Base-by-base conservation (phyloP, 2,329 filamentous ascomycete species). In the Alternaria novae-zelandiae region DNA sequence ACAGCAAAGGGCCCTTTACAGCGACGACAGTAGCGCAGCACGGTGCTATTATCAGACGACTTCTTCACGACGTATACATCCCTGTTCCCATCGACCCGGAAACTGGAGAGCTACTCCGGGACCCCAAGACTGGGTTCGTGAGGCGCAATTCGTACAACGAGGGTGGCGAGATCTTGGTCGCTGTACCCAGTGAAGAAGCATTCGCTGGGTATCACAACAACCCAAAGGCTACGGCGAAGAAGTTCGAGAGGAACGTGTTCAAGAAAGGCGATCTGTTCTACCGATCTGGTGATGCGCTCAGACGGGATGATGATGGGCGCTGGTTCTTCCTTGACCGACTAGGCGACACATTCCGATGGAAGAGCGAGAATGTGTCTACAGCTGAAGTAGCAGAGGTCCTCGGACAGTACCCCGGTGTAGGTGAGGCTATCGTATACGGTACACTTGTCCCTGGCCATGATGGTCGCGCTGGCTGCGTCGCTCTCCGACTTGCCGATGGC, bases 91-190 rank as follows among this genome's bases (percentile, higher is more conserved):
- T 92, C 51, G 90, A 94, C 69, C 81, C 89, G 8, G 88, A 89
- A 28, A 89, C 89, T 0, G 89, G 88, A 1, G 88, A 90, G 20
- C 86, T 93, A 46, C 82, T 84, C 56, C 85, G 91, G 5, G 86
- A 93, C 70, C 83, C 86, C 0, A 82, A 85, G 64, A 92, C 90
- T 0, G 90, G 90, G 0, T 91, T 91, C 58, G 91, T 86, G 0
- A 81, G 80, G 26, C 85, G 90, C 15, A 84, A 86, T 36, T 79
- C 88, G 0, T 91, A 91, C 72, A 86, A 87, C 3, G 83, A 87
- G 36, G 91, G 91, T 7, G 91, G 91, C 9, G 91, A 94, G 79
- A 90, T 94, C 5, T 79, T 94, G 10, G 87, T 93, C n/a, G 81
- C 83, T 0, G 83, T 90, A 3, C 85, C 87, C 0, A 28, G 50